Percentiles rank a stretch among this genome's conserved stretches.
Conservation (phyloP, 345 rosid species). For the Syzygium oleosum region DNA sequence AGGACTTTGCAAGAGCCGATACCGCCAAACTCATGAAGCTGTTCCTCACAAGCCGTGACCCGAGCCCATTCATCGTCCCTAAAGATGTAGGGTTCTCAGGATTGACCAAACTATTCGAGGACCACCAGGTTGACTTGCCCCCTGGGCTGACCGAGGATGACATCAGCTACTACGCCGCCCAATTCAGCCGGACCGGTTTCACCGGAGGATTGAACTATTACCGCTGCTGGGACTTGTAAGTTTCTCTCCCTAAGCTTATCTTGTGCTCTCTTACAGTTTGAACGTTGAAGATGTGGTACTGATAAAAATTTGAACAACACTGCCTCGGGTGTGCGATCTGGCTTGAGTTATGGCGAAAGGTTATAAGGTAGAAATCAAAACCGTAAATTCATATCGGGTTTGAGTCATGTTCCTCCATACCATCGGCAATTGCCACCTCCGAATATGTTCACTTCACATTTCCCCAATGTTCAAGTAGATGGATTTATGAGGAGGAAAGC, state of each 20-base stretch:
- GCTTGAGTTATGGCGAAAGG: background rate
- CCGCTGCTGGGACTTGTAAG: slow-evolving; percentile 21
- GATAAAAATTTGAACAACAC: background rate
- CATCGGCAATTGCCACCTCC: background rate
- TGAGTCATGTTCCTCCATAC: background rate
- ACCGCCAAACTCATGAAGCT: slow-evolving; percentile 30
- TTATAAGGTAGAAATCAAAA: background rate
- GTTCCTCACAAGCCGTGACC: slow-evolving; percentile 25
- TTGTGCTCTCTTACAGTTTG: background rate
- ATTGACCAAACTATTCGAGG: slow-evolving; percentile 4
- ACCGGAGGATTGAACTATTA: slow-evolving; percentile 32
- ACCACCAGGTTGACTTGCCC: slow-evolving; percentile 24
- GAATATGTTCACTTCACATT: background rate
- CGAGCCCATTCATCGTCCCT: slow-evolving; percentile 36
- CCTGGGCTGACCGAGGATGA: slow-evolving; percentile 53
- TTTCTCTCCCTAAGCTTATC: background rate
- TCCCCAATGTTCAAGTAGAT: background rate
- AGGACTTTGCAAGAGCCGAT: slow-evolving; percentile 49
- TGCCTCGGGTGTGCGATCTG: background rate
- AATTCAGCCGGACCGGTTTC: slow-evolving; percentile 18
- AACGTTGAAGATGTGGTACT: background rate
- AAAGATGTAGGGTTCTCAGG: slow-evolving; percentile 14
- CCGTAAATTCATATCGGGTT: background rate
- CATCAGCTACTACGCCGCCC: slow-evolving; percentile 6
- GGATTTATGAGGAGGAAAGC: background rate